A percentile compares a stretch with the other conserved stretches of the same genome.
Evolutionary conservation across 192 early-diverging fungal species (phyloP).

Genomic region (Backusella luteola): DNA sequence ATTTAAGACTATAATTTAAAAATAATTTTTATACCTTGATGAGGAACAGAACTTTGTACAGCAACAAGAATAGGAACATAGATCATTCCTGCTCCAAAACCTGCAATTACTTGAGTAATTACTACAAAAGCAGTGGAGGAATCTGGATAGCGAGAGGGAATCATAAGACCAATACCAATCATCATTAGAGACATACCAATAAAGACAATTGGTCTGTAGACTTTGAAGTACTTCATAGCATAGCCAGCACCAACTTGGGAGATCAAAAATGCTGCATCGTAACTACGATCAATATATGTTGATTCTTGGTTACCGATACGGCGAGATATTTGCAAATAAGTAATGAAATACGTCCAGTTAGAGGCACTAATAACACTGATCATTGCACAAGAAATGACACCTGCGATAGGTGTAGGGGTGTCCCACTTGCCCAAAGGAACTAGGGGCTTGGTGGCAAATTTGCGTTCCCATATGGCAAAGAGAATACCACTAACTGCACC

Average conservation of each 20-base stretch:
- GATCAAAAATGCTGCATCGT: slow-evolving; percentile 14
- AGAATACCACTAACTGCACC: slow-evolving; percentile 4
- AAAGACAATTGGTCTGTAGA: slow-evolving; percentile 14
- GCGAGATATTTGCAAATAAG: slow-evolving; percentile 16
- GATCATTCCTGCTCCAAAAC: slow-evolving; percentile 18
- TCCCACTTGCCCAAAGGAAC: slow-evolving; percentile 13
- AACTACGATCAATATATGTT: slow-evolving; percentile 5
- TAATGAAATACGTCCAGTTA: slow-evolving; percentile 16
- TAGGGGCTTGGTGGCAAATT: background rate
- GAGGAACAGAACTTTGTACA: slow-evolving; percentile 18
- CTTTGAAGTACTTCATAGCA: slow-evolving; percentile 13
- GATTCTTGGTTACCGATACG: slow-evolving; percentile 7
- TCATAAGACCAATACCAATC: slow-evolving; percentile 24
- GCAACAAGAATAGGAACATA: slow-evolving; percentile 14
- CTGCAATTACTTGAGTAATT: slow-evolving; percentile 20
- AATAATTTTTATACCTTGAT: background rate
- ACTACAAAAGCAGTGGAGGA: slow-evolving; percentile 9
- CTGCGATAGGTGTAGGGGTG: slow-evolving; percentile 11
- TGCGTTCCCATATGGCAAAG: slow-evolving; percentile 19
- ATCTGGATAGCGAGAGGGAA: slow-evolving; percentile 14
- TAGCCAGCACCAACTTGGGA: slow-evolving; percentile 12
- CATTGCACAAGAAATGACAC: slow-evolving; percentile 8
- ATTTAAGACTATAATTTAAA: background rate
- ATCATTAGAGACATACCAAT: slow-evolving; percentile 10
- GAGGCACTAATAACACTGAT: slow-evolving; percentile 16